A percentile compares a stretch with the other conserved stretches of the same genome.
phyloP scores from a whole-genome alignment of 441 rosid species.

The Breynia disticha region DNA sequence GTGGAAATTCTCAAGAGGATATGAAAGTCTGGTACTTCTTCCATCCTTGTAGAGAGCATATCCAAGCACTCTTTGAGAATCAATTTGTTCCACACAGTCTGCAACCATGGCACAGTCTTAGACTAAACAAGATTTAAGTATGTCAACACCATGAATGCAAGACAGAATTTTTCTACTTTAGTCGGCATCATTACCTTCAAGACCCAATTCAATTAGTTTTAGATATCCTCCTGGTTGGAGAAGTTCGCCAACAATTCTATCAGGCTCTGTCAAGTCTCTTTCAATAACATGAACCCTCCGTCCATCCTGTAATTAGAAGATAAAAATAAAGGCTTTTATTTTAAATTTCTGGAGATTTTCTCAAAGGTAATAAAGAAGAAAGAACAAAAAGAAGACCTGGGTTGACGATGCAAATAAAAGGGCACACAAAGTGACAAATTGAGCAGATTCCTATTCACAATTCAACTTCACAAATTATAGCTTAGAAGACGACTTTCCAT shows the following conservation, averaged over 20 bases:
- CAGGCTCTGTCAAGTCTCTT: conserved; percentile 71
- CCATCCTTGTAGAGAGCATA: conserved; percentile 67
- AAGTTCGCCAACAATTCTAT: conserved; percentile 75
- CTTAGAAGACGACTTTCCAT: too few species aligned
- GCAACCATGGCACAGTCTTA: conserved; percentile 9
- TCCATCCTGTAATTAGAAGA: conserved; percentile 44
- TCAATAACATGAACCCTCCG: conserved; percentile 67
- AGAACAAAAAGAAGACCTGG: background rate
- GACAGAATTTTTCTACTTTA: background rate
- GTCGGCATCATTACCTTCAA: conserved; percentile 44
- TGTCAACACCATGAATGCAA: too few species aligned
- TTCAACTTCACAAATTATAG: too few species aligned
- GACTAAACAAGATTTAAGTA: background rate
- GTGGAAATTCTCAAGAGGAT: conserved; percentile 52
- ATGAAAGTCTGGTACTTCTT: conserved; percentile 37
- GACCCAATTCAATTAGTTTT: conserved; percentile 67
- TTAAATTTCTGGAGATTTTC: background rate
- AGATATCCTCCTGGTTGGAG: conserved; percentile 90
- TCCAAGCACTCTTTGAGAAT: conserved; percentile 62
- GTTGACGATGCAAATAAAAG: background rate
- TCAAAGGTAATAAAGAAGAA: background rate
- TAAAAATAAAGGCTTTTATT: conserved; percentile 3
- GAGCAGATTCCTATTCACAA: too few species aligned
- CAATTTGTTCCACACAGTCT: conserved; percentile 70
- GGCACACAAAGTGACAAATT: too few species aligned